Base-by-base conservation (phyloP, 305 asterid genomes). In the Fraxinus dipetala region DNA sequence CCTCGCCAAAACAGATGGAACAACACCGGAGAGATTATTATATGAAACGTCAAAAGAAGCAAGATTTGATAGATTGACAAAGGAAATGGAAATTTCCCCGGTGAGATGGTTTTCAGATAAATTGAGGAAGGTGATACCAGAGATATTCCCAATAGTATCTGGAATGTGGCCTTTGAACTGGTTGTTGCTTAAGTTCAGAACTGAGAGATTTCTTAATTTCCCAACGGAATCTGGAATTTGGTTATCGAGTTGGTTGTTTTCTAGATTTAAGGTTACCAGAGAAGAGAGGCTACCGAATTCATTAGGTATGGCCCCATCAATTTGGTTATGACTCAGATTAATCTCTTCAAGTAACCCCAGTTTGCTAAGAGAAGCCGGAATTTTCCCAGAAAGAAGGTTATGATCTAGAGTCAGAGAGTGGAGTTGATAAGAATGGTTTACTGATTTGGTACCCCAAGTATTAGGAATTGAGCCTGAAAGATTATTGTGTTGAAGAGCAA, bases 401-500 rank as follows among this genome's bases (percentile, higher is more conserved):
- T 92, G 91, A 77, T 90, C 91, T 28, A 92, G 89, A 13, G 81
- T 79, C 65, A 94, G 72, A 34, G 86, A 82, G 30, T 78, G 80
- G 48, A 93, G 96, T 76, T 87, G 88, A 78, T 84, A 89, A 84
- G 92, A 81, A 51, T 11, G 20, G 43, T 84, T 84, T 3, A 5
- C 79, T 32, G 79, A 38, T 48, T 35, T 63, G 63, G 77, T 82
- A 0, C 89, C 92, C 97, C 97, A 94, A 79, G 87, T 36, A 77
- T 87, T 89, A 31, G 94, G 95, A 48, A 94, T 82, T 30, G 83
- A 74, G 30, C 96, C 97, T 16, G 97, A 90, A 24, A 94, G 87
- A 83, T 90, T 90, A 76, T 94, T 92, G 9, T 88, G 86, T 34
- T 89, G 92, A 70, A 94, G 95, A 82, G 95, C 93, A 72, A 95